These are phyloP conservation scores for Cicer arietinum DNA, from an alignment of 306 rosid species.

Conservation along the genomic window DNA sequence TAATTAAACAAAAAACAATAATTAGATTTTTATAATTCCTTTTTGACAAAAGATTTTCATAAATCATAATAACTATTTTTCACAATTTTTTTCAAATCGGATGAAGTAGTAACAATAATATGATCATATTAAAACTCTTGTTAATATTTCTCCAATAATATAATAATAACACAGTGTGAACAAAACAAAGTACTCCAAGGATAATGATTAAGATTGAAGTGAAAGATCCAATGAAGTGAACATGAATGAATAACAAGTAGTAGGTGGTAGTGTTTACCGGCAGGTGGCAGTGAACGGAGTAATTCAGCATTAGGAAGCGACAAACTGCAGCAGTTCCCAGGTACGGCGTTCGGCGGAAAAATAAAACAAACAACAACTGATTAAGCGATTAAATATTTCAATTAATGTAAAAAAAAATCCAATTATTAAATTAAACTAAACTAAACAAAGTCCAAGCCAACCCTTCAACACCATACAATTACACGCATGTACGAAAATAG, in stretches of 20 bases:
- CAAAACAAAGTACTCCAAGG: no score
- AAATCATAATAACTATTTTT: no score
- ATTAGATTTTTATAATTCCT: no score
- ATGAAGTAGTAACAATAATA: no score
- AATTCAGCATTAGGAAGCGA: slow-evolving; percentile 54
- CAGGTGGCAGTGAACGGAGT: slow-evolving; percentile 52
- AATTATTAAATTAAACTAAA: slow-evolving; percentile 25
- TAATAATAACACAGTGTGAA: no score
- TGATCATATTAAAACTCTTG: no score
- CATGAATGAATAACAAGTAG: neutral
- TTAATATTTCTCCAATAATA: no score
- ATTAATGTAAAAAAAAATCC: neutral
- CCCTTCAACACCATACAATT: slow-evolving; percentile 40
- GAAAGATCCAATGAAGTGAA: slow-evolving; percentile 2
- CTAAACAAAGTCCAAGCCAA: slow-evolving; percentile 45
- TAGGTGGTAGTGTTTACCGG: slow-evolving; percentile 55
- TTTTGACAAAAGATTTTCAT: no score
- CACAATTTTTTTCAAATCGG: no score
- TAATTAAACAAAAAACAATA: no score
- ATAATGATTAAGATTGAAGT: neutral
- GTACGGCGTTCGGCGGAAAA: slow-evolving; percentile 99
- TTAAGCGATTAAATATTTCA: slow-evolving; percentile 12
- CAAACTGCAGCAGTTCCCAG: slow-evolving; percentile 80
- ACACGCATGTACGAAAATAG: neutral
- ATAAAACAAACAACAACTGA: neutral